phyloP scores from a whole-genome alignment of 2,329 filamentous ascomycete genomes.

The Colletotrichum cordylinicola region DNA sequence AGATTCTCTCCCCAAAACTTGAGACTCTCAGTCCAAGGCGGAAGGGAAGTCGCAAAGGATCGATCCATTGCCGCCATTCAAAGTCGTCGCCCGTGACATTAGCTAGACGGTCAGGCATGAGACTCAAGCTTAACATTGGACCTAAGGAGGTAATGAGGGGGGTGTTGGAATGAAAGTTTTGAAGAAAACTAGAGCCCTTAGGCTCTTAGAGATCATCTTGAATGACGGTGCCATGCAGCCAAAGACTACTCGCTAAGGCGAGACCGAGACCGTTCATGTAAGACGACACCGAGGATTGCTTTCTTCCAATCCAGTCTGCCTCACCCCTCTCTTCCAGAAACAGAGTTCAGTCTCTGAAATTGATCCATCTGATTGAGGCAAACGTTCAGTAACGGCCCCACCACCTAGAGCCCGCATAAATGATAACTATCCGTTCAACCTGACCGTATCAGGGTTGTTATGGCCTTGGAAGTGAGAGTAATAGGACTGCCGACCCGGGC shows the following conservation, averaged over 20 bases:
- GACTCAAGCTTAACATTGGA: not conserved
- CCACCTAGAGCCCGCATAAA: not conserved
- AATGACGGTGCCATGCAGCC: not conserved
- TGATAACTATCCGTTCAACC: too few relatives aligned
- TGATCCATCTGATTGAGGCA: too few relatives aligned
- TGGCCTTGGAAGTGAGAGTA: too few relatives aligned
- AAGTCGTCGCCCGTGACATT: not conserved
- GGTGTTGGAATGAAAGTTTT: not conserved
- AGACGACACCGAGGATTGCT: not conserved
- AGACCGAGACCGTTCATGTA: not conserved
- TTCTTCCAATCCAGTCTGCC: not conserved
- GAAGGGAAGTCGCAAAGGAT: not conserved
- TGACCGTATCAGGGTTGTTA: too few relatives aligned
- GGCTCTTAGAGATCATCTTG: not conserved
- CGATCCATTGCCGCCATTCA: not conserved
- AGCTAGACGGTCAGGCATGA: not conserved
- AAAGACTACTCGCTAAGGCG: not conserved
- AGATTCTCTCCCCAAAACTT: not conserved
- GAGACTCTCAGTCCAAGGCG: not conserved
- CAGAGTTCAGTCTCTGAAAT: too few relatives aligned
- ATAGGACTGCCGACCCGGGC: too few relatives aligned
- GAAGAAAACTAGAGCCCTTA: not conserved
- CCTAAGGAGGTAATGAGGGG: not conserved
- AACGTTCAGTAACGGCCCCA: too few relatives aligned
- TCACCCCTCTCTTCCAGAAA: not conserved